Conservation (phyloP, 805 yeast genomes). For the Starmera amethionina region DNA sequence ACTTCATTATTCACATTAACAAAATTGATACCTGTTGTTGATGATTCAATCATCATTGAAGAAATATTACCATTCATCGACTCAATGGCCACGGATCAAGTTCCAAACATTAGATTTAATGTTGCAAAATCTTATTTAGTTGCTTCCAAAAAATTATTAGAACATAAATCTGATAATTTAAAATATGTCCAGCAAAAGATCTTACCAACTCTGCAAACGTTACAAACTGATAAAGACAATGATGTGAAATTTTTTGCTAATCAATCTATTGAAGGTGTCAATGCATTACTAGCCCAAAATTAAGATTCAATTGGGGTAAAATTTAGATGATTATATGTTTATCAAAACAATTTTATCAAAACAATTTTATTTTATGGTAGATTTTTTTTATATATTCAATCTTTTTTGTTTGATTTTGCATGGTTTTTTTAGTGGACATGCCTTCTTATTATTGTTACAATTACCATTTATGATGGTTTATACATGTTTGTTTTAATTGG, state of each 20-base stretch:
- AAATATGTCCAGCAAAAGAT: conserved; percentile 41
- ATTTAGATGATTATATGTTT: no score
- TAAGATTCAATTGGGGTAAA: no score
- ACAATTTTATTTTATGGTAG: no score
- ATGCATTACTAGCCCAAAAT: neutral
- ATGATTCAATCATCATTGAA: conserved; percentile 41
- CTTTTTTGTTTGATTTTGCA: no score
- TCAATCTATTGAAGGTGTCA: conserved; percentile 38
- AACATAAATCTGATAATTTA: conserved; percentile 13
- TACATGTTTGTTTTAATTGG: no score
- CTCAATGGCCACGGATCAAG: conserved; percentile 65
- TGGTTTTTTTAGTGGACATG: no score
- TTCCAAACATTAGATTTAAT: conserved; percentile 93
- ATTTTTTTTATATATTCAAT: no score
- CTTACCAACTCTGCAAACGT: conserved; percentile 52
- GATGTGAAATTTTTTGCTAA: conserved; percentile 86
- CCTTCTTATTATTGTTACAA: no score
- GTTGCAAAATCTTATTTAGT: conserved; percentile 76
- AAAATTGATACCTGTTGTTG: conserved; percentile 67
- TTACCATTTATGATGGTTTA: no score
- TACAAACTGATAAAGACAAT: conserved; percentile 65
- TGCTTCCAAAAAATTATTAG: conserved; percentile 43
- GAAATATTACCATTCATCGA: conserved; percentile 75
- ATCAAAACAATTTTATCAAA: no score
- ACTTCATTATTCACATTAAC: conserved; percentile 85